phyloP scores from a whole-genome alignment of 1,284 basidiomycete species.

The Ustilago crameri region DNA sequence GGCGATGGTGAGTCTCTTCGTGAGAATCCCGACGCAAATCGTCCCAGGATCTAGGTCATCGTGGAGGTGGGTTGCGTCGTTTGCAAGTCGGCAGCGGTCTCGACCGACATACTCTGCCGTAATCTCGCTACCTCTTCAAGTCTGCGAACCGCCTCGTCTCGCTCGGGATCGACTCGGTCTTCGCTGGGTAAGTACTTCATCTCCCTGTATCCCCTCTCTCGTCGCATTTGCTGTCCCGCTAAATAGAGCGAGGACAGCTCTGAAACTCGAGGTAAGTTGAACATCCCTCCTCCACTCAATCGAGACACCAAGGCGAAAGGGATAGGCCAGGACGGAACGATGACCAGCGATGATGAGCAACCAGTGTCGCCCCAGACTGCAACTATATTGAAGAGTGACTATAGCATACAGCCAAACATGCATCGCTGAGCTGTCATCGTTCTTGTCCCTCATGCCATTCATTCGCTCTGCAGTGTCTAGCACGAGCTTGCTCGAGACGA shows the following conservation, averaged over 20 bases:
- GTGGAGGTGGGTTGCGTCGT: conserved; percentile 45
- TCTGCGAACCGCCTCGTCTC: not conserved
- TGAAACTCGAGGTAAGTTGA: conserved; percentile 15
- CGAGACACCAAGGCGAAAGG: conserved; percentile 1
- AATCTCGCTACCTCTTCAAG: not conserved
- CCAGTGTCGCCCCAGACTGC: conserved; percentile 59
- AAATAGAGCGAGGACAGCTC: conserved; percentile 11
- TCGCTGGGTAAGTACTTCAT: conserved; percentile 15
- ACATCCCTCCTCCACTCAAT: not conserved
- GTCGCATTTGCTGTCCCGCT: conserved; percentile 9
- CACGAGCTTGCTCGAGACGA: not conserved
- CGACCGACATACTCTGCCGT: conserved; percentile 40
- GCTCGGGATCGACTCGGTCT: not conserved
- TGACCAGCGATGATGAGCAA: conserved; percentile 50
- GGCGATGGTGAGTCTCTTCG: conserved; percentile 50
- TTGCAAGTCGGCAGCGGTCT: conserved; percentile 55
- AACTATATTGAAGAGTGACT: conserved; percentile 55
- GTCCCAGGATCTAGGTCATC: conserved; percentile 50
- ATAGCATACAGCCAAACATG: conserved; percentile 57
- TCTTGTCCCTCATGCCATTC: not conserved
- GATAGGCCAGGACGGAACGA: conserved; percentile 3
- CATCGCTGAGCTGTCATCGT: conserved; percentile 54
- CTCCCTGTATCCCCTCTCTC: not conserved
- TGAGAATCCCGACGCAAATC: conserved; percentile 49
- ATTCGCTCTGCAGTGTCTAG: not conserved